Base-by-base conservation (phyloP, 2,329 filamentous ascomycete genomes). In the Colletotrichum gigasporum region DNA sequence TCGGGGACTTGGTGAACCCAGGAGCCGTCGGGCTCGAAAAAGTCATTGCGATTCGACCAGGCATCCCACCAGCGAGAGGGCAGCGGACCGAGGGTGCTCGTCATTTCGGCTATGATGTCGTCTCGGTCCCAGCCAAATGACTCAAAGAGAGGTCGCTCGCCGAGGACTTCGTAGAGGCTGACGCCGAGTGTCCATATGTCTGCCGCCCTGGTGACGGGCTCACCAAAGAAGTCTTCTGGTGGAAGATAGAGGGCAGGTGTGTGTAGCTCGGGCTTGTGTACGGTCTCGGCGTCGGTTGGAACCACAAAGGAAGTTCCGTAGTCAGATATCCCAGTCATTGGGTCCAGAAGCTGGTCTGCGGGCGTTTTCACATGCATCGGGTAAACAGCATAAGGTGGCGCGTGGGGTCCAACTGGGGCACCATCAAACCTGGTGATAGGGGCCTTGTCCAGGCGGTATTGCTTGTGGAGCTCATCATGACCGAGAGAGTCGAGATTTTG, bases 181-280 rank as follows among this genome's bases (percentile, higher is more conserved):
- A 70, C 67, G 32, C 69, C 69, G 16, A 71, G 68, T 16, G 68
- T 69, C 67, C 69, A 72, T 51, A 70, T 65, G 37, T 70, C 69
- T 24, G 69, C 69, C 10, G 69, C 69, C 30, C 59, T 57, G 10
- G 66, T 69, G 54, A 69, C 65, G 22, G 67, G 65, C 9, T 70
- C 69, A 26, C 60, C 16, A 51, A 71, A 71, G 52, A 69, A 68
- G 32, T 61, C 68, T 56, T 70, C 68, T 5, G 69, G 69, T n/a
- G 70, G 69, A 4, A 63, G 67, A 51, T 63, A 70, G 35, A 68
- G 66, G 18, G 63, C 48, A n/a, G 69, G 69, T 9, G 68, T 69
- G 30, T 62, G 47, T 4, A 70, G 63, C 22, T 57, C 34, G n/a
- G 62, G 68, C n/a, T n/a, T 12, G 62, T 57, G 28, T 28, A 35